Evolutionary conservation across 1,284 basidiomycete species (phyloP).

Genomic region (Boletellus deceptivus): DNA sequence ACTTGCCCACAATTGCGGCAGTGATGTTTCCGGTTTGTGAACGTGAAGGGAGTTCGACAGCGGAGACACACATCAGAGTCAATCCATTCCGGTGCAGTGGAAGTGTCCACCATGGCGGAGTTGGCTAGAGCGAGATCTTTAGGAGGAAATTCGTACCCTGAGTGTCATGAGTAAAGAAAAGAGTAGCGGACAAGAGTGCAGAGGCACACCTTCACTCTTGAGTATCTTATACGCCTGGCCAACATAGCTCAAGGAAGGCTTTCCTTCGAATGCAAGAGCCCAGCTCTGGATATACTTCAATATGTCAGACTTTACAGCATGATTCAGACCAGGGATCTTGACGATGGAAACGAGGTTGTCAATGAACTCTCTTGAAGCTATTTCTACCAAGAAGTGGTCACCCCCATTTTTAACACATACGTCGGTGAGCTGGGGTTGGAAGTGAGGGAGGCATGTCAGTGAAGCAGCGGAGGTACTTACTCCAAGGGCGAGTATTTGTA

Average conservation of each 20-base stretch:
- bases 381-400: slow-evolving; percentile 83
- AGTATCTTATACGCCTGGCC: slow-evolving; percentile 81
- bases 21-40: slow-evolving; percentile 98
- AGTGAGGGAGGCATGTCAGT: slow-evolving; percentile 11
- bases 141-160: slow-evolving; percentile 82
- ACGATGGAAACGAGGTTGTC: slow-evolving; percentile 88
- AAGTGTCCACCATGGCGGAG: slow-evolving; percentile 83
- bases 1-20: slow-evolving; percentile 98
- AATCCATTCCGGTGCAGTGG: slow-evolving; percentile 93
- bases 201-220: slow-evolving; percentile 63
- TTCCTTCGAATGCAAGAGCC: slow-evolving; percentile 87
- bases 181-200: neutral
- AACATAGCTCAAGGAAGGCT: slow-evolving; percentile 71
- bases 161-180: neutral
- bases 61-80: slow-evolving; percentile 94
- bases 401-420: slow-evolving; percentile 98
- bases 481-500: slow-evolving; percentile 82
- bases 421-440: slow-evolving; percentile 71
- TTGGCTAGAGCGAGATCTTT: slow-evolving; percentile 67
- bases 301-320: slow-evolving; percentile 83
- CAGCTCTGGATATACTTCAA: slow-evolving; percentile 87
- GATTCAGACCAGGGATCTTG: slow-evolving; percentile 69
- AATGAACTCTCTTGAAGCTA: slow-evolving; percentile 89
- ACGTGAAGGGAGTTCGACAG: slow-evolving; percentile 89
- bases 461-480: slow-evolving; percentile 47